Conservation (phyloP, 176 grass and related monocot genomes). For the Carex scoparia region DNA sequence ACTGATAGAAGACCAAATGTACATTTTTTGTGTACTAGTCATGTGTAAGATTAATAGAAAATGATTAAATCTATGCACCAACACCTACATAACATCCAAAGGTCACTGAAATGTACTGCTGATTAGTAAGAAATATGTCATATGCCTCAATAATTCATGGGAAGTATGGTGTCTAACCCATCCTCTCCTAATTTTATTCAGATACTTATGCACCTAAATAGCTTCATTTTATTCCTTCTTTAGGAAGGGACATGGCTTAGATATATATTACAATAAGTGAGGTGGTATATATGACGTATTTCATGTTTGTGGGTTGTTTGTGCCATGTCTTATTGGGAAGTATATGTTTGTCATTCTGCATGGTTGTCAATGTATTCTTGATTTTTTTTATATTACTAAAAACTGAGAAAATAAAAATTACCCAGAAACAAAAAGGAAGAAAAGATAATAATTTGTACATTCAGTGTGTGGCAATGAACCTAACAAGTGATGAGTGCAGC, state of each 20-base stretch:
- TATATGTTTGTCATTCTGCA: background rate
- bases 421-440: background rate
- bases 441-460: conserved; percentile 4
- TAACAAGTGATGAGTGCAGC: background rate
- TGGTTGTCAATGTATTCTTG: background rate
- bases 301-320: background rate
- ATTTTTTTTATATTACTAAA: background rate
- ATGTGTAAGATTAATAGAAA: background rate
- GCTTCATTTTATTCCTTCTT: background rate
- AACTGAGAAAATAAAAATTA: background rate
- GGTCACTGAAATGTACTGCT: background rate
- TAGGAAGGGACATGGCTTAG: background rate
- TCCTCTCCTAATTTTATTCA: background rate
- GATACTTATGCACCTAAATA: background rate
- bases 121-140: background rate
- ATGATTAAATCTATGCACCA: background rate
- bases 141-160: background rate
- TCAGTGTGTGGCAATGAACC: background rate
- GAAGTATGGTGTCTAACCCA: background rate
- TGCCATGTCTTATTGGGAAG: background rate
- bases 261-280: background rate
- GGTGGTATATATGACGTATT: background rate
- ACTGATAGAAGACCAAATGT: background rate
- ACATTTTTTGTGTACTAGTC: background rate
- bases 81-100: background rate